A percentile compares a stretch with the other conserved stretches of the same genome.
Conservation (phyloP, 2,329 filamentous ascomycete species). For the Microthyrium microscopicum region DNA sequence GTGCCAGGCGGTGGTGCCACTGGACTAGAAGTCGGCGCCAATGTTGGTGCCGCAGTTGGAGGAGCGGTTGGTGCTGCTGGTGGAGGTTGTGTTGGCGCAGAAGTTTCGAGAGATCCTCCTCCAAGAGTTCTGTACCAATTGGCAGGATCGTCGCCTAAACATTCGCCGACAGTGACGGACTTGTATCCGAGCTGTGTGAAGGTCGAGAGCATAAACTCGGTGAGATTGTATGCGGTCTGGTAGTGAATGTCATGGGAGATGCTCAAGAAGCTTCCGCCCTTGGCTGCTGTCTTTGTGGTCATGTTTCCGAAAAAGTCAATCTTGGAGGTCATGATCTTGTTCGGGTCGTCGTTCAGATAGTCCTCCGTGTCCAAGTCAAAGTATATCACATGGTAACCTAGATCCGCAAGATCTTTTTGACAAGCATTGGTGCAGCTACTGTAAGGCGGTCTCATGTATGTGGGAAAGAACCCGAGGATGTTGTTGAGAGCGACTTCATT, state of each 20-base stretch:
- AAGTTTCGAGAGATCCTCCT: conserved; percentile 9
- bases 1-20: too few species aligned
- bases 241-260: conserved; percentile 35
- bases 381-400: conserved; percentile 45
- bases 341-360: conserved; percentile 37
- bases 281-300: conserved; percentile 18
- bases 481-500: conserved; percentile 39
- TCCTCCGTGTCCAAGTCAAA: conserved; percentile 46
- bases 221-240: conserved; percentile 28
- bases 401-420: conserved; percentile 21
- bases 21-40: too few species aligned
- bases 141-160: conserved; percentile 24
- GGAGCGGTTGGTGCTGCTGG: conserved; percentile 10
- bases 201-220: conserved; percentile 27
- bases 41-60: too few species aligned
- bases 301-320: conserved; percentile 28
- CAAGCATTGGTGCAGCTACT: conserved; percentile 29
- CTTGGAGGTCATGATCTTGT: conserved; percentile 35
- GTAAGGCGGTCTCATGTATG: conserved; percentile 35
- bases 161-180: conserved; percentile 31
- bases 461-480: conserved; percentile 37
- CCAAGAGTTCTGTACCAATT: conserved; percentile 32
- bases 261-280: conserved; percentile 29
- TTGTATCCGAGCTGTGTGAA: conserved; percentile 24
- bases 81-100: too few species aligned